Conservation (phyloP, 352 stramenopile species). For the Globisporangium megalacanthum region DNA sequence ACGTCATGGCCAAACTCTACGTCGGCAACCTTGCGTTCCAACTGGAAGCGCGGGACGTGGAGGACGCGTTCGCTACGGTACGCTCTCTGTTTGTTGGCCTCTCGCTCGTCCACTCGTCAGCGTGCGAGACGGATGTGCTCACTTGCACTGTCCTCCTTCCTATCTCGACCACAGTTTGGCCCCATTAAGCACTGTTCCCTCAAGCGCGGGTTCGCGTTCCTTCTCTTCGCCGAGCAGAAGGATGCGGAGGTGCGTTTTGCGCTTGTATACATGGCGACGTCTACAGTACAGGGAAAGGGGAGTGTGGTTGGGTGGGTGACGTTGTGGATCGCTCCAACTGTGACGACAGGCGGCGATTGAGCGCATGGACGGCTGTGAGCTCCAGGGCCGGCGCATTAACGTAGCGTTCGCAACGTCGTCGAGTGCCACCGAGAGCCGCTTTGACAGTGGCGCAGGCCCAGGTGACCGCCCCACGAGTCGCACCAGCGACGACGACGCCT, state of each 20-base stretch:
- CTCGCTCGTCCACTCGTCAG: constrained; percentile 4
- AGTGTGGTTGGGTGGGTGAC: too few species aligned
- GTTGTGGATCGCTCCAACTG: too few species aligned
- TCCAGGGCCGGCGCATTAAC: constrained; percentile 34
- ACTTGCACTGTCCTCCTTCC: not conserved
- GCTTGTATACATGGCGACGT: not conserved
- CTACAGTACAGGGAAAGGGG: not conserved
- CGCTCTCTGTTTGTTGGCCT: not conserved
- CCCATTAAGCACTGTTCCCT: constrained; percentile 37
- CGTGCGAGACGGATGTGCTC: not conserved
- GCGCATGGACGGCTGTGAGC: constrained; percentile 46
- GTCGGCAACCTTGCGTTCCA: constrained; percentile 60
- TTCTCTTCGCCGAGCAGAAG: constrained; percentile 40
- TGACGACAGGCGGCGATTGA: constrained; percentile 21
- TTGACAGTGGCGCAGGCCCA: not conserved
- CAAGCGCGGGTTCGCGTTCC: constrained; percentile 57
- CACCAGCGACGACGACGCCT: not conserved
- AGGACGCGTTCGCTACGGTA: constrained; percentile 45
- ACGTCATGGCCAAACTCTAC: constrained; percentile 58
- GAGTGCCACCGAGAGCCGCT: not conserved
- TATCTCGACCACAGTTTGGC: constrained; percentile 30
- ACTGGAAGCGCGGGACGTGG: constrained; percentile 33
- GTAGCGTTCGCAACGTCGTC: constrained; percentile 32
- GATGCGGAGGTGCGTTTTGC: constrained; percentile 28
- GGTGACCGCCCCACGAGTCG: not conserved